Conservation (phyloP, 192 early-diverging fungal species). For the Backusella tarrabulga region DNA sequence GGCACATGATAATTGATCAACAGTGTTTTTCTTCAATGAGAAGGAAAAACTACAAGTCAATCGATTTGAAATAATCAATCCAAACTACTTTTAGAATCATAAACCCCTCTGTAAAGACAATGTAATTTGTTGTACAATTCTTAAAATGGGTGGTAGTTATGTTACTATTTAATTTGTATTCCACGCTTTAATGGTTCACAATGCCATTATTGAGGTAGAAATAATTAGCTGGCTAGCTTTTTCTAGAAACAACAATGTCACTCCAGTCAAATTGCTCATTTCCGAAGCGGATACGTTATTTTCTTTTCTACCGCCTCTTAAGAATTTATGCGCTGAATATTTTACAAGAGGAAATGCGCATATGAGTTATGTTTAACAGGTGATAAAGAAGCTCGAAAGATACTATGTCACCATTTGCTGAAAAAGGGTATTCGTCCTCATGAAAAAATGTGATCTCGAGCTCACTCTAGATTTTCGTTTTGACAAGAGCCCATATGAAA, state of each 20-base stretch:
- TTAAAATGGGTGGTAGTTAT: not conserved
- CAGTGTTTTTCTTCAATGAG: not conserved
- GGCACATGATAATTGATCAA: not conserved
- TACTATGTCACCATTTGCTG: not conserved
- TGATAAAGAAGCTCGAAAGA: not conserved
- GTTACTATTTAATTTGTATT: not conserved
- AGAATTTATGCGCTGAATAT: not conserved
- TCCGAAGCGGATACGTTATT: not conserved
- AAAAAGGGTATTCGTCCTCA: not conserved
- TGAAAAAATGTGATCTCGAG: not conserved
- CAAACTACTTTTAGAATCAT: not conserved
- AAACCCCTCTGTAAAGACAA: not conserved
- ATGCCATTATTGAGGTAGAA: not conserved
- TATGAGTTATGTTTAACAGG: not conserved
- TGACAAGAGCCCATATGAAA: not conserved
- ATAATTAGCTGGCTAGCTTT: not conserved
- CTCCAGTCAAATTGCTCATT: not conserved
- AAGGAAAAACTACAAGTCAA: not conserved
- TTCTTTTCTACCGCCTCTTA: not conserved
- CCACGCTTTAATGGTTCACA: not conserved
- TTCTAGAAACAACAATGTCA: conserved; percentile 4
- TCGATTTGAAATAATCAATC: not conserved
- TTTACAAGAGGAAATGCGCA: not conserved
- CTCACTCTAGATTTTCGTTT: not conserved
- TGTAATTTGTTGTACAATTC: not conserved